A percentile compares a stretch with the other conserved stretches of the same genome.
Evolutionary conservation across 1,284 basidiomycete genomes (phyloP).

Genomic region (Volvariella volvacea): DNA sequence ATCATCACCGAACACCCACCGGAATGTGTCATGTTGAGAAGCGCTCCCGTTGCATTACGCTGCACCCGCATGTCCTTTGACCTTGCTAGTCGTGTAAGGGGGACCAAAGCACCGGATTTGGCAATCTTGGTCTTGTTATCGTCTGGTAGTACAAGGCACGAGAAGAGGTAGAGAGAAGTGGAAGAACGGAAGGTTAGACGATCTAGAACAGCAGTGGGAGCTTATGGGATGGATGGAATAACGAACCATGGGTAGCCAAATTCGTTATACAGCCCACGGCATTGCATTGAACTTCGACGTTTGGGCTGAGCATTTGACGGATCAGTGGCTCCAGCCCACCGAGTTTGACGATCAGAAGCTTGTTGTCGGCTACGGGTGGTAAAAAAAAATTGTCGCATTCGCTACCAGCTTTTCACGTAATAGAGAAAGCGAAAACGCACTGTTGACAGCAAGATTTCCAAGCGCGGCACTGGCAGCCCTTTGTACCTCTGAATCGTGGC

Average conservation of each 20-base stretch:
- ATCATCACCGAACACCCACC: slow-evolving; percentile 43
- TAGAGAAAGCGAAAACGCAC: slow-evolving; percentile 45
- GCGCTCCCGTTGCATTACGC: slow-evolving; percentile 95
- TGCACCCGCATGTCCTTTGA: slow-evolving; percentile 99
- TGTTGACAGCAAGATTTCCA: slow-evolving; percentile 97
- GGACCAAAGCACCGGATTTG: slow-evolving; percentile 96
- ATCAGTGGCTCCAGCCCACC: slow-evolving; percentile 98
- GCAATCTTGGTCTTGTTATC: slow-evolving; percentile 99
- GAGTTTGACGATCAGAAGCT: slow-evolving; percentile 96
- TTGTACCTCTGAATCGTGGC: slow-evolving; percentile 98
- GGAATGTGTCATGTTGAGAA: slow-evolving; percentile 99
- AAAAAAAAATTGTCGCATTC: slow-evolving; percentile 13
- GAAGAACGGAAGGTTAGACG: slow-evolving; percentile 7
- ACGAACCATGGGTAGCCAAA: slow-evolving; percentile 89
- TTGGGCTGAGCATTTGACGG: slow-evolving; percentile 98
- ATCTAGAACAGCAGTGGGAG: slow-evolving; percentile 6
- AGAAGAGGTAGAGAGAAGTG: slow-evolving; percentile 2
- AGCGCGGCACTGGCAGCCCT: slow-evolving; percentile 97
- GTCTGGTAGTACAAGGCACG: slow-evolving; percentile 39
- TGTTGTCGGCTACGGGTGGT: slow-evolving; percentile 98
- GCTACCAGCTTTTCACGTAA: slow-evolving; percentile 13
- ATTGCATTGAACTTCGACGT: slow-evolving; percentile 99
- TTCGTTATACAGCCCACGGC: slow-evolving; percentile 99
- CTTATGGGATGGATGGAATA: slow-evolving; percentile 18
- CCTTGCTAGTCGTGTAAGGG: slow-evolving; percentile 91